A percentile compares a stretch with the other conserved stretches of the same genome.
Conservation (phyloP, 805 yeast genomes). For the Brettanomyces anomalus region DNA sequence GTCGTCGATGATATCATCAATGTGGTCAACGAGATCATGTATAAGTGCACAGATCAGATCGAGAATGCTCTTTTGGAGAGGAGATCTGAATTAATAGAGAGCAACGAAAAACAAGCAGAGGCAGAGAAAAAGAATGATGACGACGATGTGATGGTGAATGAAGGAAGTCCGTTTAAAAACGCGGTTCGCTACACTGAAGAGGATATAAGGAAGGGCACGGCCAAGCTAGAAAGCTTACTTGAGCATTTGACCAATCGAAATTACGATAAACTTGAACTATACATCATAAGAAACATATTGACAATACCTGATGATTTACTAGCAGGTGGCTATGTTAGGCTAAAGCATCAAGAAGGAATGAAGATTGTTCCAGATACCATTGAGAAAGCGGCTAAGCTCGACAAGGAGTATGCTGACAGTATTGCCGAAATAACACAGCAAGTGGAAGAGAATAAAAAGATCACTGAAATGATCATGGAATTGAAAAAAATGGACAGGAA, state of each 20-base stretch:
- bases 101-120: slow-evolving; percentile 8
- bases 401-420: slow-evolving; percentile 19
- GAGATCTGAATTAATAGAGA: slow-evolving; percentile 14
- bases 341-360: slow-evolving; percentile 61
- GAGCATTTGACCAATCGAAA: slow-evolving; percentile 71
- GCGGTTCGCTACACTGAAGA: slow-evolving; percentile 12
- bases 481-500: slow-evolving; percentile 29
- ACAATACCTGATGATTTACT: slow-evolving; percentile 59
- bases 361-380: slow-evolving; percentile 14
- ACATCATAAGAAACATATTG: slow-evolving; percentile 68
- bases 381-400: slow-evolving; percentile 11
- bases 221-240: slow-evolving; percentile 64
- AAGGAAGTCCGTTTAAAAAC: slow-evolving; percentile 10
- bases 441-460: slow-evolving; percentile 31
- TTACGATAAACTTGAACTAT: slow-evolving; percentile 80
- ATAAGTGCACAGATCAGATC: slow-evolving; percentile 71
- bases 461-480: slow-evolving; percentile 31
- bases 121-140: slow-evolving; percentile 7
- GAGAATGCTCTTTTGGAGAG: slow-evolving; percentile 49
- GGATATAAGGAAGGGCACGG: slow-evolving; percentile 72
- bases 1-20: slow-evolving; percentile 82
- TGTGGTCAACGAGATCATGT: slow-evolving; percentile 76
- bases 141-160: slow-evolving; percentile 22
- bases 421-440: slow-evolving; percentile 34
- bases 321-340: slow-evolving; percentile 54